These are phyloP conservation scores for Fusarium phyllophilum DNA, from an alignment of 2,329 filamentous ascomycete species.

Conservation along the genomic window DNA sequence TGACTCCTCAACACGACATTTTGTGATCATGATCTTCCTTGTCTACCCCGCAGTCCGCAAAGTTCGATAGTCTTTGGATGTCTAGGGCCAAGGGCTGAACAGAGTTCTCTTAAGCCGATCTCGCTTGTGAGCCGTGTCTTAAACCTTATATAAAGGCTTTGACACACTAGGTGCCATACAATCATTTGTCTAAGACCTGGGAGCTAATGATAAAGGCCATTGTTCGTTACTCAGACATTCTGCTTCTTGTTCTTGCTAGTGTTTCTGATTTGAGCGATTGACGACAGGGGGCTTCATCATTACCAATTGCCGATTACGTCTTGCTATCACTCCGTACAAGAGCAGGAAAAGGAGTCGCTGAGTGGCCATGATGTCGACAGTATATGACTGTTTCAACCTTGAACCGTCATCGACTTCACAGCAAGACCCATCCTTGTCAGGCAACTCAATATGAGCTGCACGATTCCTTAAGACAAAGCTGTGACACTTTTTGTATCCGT, in stretches of 20 bases:
- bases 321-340: not conserved
- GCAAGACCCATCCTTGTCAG: conserved; percentile 10
- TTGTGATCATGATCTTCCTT: not conserved
- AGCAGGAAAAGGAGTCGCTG: not conserved
- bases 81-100: not conserved
- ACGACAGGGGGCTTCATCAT: not conserved
- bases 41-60: not conserved
- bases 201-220: not conserved
- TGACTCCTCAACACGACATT: not conserved
- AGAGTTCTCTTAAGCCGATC: not conserved
- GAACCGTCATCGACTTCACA: conserved; percentile 7
- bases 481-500: not conserved
- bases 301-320: not conserved
- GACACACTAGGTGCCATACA: not conserved
- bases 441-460: not conserved
- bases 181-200: conserved; percentile 8
- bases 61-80: not conserved
- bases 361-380: not conserved
- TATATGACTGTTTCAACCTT: not conserved
- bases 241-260: not conserved
- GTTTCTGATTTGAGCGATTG: conserved; percentile 3
- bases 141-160: not conserved
- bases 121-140: not conserved
- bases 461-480: conserved; percentile 7
- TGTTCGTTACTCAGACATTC: conserved; percentile 6